These are phyloP conservation scores for Piromyces finnis DNA, from an alignment of 192 early-diverging fungal genomes.

Conservation along the genomic window DNA sequence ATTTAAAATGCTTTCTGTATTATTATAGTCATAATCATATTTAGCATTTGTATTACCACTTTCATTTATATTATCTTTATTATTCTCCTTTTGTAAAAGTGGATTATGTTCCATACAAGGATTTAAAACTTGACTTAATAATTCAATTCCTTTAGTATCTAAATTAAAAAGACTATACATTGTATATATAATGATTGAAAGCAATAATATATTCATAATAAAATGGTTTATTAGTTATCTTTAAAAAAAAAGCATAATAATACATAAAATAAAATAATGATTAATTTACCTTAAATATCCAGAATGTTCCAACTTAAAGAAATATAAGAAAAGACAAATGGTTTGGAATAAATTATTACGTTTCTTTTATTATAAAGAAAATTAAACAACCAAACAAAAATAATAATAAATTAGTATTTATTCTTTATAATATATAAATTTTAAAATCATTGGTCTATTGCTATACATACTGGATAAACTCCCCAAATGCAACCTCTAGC, in stretches of 20 bases:
- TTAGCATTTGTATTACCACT: neutral
- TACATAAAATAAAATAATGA: too few relatives aligned
- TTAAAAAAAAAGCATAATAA: too few relatives aligned
- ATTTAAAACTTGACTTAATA: neutral
- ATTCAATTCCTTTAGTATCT: neutral
- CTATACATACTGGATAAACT: conserved; percentile 11
- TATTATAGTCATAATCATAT: neutral
- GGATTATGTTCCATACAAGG: neutral
- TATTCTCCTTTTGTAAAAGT: neutral
- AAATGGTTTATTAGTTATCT: too few relatives aligned
- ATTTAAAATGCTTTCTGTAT: neutral
- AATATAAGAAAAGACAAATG: conserved; percentile 15
- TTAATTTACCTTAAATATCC: conserved; percentile 17
- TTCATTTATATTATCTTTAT: neutral
- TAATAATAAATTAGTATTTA: too few relatives aligned
- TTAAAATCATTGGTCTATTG: too few relatives aligned
- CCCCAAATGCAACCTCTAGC: conserved; percentile 10
- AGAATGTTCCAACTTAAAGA: conserved; percentile 8
- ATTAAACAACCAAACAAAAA: neutral
- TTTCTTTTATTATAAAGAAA: conserved; percentile 7
- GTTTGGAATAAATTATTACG: conserved; percentile 22
- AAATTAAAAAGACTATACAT: neutral
- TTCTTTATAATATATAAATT: too few relatives aligned
- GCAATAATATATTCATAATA: too few relatives aligned
- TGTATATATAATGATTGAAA: too few relatives aligned